Evolutionary conservation across 345 rosid genomes (phyloP), one percentile per base, ranked within the genome.

Genomic region (Limnanthes douglasii): DNA sequence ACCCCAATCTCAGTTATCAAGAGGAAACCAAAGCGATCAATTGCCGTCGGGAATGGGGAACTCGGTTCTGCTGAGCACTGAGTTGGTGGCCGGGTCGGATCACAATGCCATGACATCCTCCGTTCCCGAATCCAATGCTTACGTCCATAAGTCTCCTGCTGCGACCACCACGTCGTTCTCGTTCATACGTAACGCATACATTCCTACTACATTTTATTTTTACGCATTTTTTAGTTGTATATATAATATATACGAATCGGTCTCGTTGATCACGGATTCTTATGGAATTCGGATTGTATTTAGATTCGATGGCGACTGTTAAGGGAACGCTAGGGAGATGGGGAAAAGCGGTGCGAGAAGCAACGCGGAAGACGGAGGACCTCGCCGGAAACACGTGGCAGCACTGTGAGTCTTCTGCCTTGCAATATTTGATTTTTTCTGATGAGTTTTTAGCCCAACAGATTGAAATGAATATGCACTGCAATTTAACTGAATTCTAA

Each of bases 11-110:
- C n/a, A n/a, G n/a, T n/a, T n/a, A n/a, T n/a, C n/a, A 37, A 26
- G 21, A 34, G 38, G 38, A 20, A 5, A 2, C 30, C n/a, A 32
- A 55, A 39, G 11, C 69, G 19, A 44, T 57, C 64, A 61, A 2
- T 10, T 57, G 5, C 15, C 36, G 31, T 54, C 75, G 26, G 61
- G 35, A 20, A 56, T 59, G 46, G 65, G 57, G 63, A 80, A 80
- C 43, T 67, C 74, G 45, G 86, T 75, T 6, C 74, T 50, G 39
- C 73, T 86, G 93, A 75, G 75, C 53, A 71, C 86, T 40, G 75
- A 68, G 19, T 58, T 73, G 75, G 83, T 75, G 2, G 34, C 65
- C 11, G 71, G 54, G 39, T 56, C 86, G 51, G 48, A 42, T 46
- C 49, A 53, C 41, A 32, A 38, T 14, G 15, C 18, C 7, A 40